Evolutionary conservation across 2,329 filamentous ascomycete species (phyloP).

Genomic region (Ophiostoma pallidulum): DNA sequence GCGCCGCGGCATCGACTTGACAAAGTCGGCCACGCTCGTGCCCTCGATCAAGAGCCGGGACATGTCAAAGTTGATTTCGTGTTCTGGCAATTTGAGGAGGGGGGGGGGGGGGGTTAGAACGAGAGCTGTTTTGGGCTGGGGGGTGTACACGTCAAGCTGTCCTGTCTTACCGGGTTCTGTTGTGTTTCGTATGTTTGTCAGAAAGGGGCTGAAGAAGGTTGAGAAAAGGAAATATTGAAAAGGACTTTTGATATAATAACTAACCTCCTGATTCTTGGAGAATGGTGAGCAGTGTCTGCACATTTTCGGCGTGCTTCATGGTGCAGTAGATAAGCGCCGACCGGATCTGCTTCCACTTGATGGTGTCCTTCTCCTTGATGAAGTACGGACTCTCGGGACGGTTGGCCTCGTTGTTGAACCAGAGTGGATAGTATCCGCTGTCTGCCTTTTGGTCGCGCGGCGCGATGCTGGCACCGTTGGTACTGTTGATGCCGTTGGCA

Average conservation of each 20-base stretch:
- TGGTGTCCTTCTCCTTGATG: not conserved
- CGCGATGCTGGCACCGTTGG: not conserved
- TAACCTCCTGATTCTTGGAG: slow-evolving; percentile 9
- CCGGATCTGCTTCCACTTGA: slow-evolving; percentile 4
- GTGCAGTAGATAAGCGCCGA: slow-evolving; percentile 4
- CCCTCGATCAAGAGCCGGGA: slow-evolving; percentile 6
- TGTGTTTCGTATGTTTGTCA: too few species aligned
- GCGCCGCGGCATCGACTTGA: slow-evolving; percentile 3
- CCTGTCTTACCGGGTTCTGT: too few species aligned
- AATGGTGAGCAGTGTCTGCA: slow-evolving; percentile 6
- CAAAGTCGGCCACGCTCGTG: slow-evolving; percentile 9
- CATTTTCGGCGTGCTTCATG: slow-evolving; percentile 5
- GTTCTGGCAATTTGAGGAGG: too few species aligned
- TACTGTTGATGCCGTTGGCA: not conserved
- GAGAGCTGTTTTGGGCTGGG: too few species aligned
- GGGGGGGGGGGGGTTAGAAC: too few species aligned
- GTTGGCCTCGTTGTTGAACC: slow-evolving; percentile 8
- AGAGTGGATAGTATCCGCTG: slow-evolving; percentile 2
- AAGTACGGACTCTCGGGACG: not conserved
- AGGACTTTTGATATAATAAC: too few species aligned
- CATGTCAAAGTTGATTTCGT: slow-evolving; percentile 14
- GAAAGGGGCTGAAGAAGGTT: too few species aligned
- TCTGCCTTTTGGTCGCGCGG: not conserved
- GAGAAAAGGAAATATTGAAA: too few species aligned
- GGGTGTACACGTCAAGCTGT: too few species aligned